Conservation (phyloP, 179 eudicot species). For the Nepenthes alata region DNA sequence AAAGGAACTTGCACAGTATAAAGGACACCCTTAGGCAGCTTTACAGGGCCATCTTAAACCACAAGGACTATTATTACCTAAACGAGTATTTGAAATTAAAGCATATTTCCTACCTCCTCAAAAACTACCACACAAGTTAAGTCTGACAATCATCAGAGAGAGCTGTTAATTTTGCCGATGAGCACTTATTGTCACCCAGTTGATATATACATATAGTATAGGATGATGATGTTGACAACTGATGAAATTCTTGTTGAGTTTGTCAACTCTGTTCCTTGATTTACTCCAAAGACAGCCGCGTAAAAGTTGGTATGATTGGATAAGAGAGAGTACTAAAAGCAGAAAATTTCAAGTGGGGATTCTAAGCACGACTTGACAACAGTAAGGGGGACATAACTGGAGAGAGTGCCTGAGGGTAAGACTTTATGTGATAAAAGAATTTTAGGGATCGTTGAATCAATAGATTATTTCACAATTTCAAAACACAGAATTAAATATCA, state of each 20-base stretch:
- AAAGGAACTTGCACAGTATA: too few relatives aligned
- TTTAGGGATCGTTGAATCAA: too few relatives aligned
- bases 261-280: constrained; percentile 23
- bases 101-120: not conserved
- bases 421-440: too few relatives aligned
- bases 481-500: too few relatives aligned
- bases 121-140: not conserved
- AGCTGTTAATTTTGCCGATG: constrained; percentile 6
- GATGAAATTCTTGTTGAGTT: constrained; percentile 8
- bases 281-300: constrained; percentile 17
- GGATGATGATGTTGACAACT: constrained; percentile 21
- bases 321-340: constrained; percentile 12
- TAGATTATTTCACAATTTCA: too few relatives aligned
- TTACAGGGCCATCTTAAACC: too few relatives aligned
- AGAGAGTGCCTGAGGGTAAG: too few relatives aligned
- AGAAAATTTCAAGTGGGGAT: constrained; percentile 25
- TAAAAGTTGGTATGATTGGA: constrained; percentile 22
- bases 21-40: too few relatives aligned
- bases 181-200: constrained; percentile 2
- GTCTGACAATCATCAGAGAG: not conserved
- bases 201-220: constrained; percentile 5
- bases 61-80: too few relatives aligned
- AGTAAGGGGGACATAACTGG: constrained; percentile 18
- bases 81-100: not conserved
- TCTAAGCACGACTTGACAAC: constrained; percentile 22